Base-by-base conservation (phyloP, 176 grass and related monocot genomes). In the Olyra latifolia region DNA sequence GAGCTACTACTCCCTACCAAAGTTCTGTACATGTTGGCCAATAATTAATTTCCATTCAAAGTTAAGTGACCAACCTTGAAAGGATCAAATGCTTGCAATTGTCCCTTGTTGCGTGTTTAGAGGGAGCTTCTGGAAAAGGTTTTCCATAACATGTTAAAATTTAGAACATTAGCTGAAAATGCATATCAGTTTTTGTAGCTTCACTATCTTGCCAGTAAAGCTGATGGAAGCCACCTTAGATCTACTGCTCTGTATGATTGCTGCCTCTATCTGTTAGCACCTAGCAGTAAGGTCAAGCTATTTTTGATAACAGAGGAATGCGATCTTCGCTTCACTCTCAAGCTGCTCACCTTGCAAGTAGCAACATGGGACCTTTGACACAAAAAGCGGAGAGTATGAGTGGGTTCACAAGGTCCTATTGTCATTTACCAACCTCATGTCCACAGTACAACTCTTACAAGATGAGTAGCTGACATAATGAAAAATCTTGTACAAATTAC, bases 351-450 rank as follows among this genome's bases (percentile, higher is more conserved):
- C 32, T 71, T 99, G n/a, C n/a, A n/a, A n/a, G n/a, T n/a, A n/a
- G 72, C 96, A 99, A 57, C 90, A 95, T 57, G 92, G 96, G 47
- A 99, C 96, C 71, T 99, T 99, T 2, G 92, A 99, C 83, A 76
- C 96, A 14, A 88, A 89, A 76, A 84, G 86, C 41, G 96, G 90
- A 41, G 96, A 99, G 76, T 95, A 75, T 58, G 96, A 98, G 84
- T 99, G 96, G 96, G 90, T 93, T 75, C 92, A 99, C 59, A 99
- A 95, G 96, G 96, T 95, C 93, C 65, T 35, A 17, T 4, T 45
- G 28, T 65, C 71, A 45, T 83, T 72, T 71, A 74, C 72, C 55
- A n/a, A 24, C 43, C 45, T 68, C 25, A 56, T 9, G 2, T 64
- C 23, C n/a, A 16, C 8, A 3, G 30, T 25, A 69, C 47, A 44